Evolutionary conservation across 1,284 basidiomycete species (phyloP).

Genomic region (Golubevia sp.): DNA sequence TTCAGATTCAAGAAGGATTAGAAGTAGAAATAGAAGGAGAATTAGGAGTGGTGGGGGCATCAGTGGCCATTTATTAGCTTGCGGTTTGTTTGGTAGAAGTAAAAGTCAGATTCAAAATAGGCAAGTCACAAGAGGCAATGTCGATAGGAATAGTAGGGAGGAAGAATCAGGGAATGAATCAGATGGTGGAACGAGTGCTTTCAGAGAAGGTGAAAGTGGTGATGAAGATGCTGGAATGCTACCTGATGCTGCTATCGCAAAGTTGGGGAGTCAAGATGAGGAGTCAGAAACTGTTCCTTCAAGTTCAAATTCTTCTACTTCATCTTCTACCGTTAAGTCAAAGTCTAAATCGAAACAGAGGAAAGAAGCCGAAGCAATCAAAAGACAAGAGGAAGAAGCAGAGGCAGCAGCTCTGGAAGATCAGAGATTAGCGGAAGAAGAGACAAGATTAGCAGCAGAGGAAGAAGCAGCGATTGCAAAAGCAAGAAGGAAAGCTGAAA

Average conservation of each 20-base stretch:
- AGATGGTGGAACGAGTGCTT: background rate
- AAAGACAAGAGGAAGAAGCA: conserved; percentile 2
- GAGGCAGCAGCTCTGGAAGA: conserved; percentile 25
- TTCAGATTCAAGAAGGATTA: background rate
- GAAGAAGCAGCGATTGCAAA: conserved; percentile 48
- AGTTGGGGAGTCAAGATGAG: background rate
- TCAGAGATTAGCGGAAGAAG: conserved; percentile 18
- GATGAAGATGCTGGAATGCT: conserved; percentile 45
- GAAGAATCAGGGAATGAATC: background rate
- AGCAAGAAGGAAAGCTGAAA: conserved; percentile 31
- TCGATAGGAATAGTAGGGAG: background rate
- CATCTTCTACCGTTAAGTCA: background rate
- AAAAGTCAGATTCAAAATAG: conserved; percentile 16
- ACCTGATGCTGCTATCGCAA: conserved; percentile 28
- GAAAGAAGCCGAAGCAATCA: background rate
- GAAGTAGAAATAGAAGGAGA: conserved; percentile 11
- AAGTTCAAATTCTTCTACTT: conserved; percentile 11
- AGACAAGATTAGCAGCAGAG: conserved; percentile 25
- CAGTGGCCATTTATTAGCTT: conserved; percentile 11
- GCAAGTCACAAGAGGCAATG: background rate
- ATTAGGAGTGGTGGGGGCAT: conserved; percentile 3
- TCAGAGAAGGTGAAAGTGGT: conserved; percentile 18
- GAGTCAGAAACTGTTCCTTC: background rate
- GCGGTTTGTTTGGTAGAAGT: conserved; percentile 15
- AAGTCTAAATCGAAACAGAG: background rate